Evolutionary conservation across 2,329 filamentous ascomycete species (phyloP), one percentile per base, ranked within the genome.

Genomic region (Hypoxylon sp.): DNA sequence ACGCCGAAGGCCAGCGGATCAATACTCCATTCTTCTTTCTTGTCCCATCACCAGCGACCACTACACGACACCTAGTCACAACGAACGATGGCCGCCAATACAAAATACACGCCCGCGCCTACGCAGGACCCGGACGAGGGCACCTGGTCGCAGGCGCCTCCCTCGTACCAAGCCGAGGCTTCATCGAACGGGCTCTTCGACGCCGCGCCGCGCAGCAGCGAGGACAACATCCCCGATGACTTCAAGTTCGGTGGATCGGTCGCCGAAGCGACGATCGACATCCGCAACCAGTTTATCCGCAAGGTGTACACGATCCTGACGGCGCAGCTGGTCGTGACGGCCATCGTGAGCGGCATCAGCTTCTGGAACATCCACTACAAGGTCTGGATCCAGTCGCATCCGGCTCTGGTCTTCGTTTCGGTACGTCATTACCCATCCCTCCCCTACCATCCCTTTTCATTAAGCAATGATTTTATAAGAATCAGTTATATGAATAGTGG

Each of bases 261-360:
- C 66, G 91, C 94, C 73, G 96, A 98, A 84, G 95, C 93, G 51
- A 97, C 94, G 19, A 86, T 98, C 78, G 94, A 97, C 77, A 97
- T 99, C 79, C 92, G 95, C 74, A 97, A 98, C 90, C 93, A 96
- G 82, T 99, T 98, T 81, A 87, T 97, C 75, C 91, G 94, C 82
- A 98, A 98, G 86, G 96, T 99, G 78, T 99, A 99, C 84, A 92
- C 94, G 66, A 99, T 99, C 81, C 87, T 99, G 83, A 97, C 96
- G n/a, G 90, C 94, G 57, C 96, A 99, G 81, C 90, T 99, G 59
- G 85, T 98, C 77, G 89, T 91, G 64, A 99, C 96, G 6, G 92
- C 91, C 39, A 86, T 88, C 69, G 86, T 98, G 73, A 94, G 92
- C 83, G 88, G 91, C 69, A 82, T 98, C 74, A 96, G 92, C 73